phyloP scores from a whole-genome alignment of 2,329 filamentous ascomycete species.

The Xylariaceae sp. region DNA sequence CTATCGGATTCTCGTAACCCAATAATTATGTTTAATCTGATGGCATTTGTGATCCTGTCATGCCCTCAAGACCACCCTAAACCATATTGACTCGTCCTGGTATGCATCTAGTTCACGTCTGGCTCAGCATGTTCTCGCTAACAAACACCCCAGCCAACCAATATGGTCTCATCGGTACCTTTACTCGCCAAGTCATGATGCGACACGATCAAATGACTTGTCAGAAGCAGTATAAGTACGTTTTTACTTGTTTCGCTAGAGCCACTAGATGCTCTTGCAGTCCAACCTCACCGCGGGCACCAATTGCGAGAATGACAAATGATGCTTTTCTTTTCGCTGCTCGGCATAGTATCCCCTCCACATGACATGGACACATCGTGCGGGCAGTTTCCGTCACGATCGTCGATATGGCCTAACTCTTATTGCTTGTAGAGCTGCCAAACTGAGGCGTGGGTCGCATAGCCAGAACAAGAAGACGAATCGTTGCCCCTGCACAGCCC shows the following conservation, averaged over 20 bases:
- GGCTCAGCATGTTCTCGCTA: too few species aligned
- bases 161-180: neutral
- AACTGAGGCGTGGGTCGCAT: neutral
- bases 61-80: neutral
- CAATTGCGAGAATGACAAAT: conserved; percentile 21
- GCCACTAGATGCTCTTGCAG: neutral
- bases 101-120: too few species aligned
- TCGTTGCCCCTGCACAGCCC: neutral
- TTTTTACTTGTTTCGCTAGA: neutral
- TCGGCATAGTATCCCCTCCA: conserved; percentile 4
- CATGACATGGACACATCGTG: neutral
- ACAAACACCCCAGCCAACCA: too few species aligned
- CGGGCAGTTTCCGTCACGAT: neutral
- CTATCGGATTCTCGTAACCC: conserved; percentile 14
- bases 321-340: neutral
- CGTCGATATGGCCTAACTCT: neutral
- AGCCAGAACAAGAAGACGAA: neutral
- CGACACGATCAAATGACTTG: too few species aligned
- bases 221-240: neutral
- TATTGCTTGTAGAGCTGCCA: neutral
- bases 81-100: neutral
- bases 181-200: neutral
- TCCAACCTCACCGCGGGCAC: conserved; percentile 1
- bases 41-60: conserved; percentile 4
- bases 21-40: conserved; percentile 1